Conservation (phyloP, 176 grass and related monocot genomes). For the Carex kokanica region DNA sequence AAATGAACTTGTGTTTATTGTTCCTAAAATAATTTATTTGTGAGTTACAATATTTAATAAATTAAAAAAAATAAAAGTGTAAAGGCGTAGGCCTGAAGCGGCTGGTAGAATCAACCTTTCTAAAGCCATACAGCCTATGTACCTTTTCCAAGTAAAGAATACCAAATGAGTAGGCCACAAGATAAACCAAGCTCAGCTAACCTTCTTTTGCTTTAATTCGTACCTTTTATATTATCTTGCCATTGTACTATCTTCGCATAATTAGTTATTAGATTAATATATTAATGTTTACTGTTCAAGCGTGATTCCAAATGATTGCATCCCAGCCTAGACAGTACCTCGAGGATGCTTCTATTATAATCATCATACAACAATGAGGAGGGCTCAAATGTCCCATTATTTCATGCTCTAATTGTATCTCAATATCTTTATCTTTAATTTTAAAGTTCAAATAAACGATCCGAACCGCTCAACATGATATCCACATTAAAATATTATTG, state of each 20-base stretch:
- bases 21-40: background rate
- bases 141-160: conserved; percentile 14
- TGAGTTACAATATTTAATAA: background rate
- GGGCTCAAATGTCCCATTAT: too few species aligned
- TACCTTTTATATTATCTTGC: background rate
- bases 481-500: too few species aligned
- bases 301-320: conserved; percentile 4
- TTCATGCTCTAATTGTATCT: too few species aligned
- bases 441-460: too few species aligned
- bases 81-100: background rate
- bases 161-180: conserved; percentile 23
- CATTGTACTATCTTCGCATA: too few species aligned
- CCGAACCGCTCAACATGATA: too few species aligned
- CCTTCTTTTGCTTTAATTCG: conserved; percentile 11
- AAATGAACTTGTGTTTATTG: background rate
- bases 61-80: background rate
- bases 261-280: background rate
- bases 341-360: conserved; percentile 12
- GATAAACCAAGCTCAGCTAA: conserved; percentile 6
- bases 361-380: background rate
- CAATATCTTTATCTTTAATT: too few species aligned
- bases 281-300: background rate
- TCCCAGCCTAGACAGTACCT: background rate
- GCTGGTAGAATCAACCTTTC: conserved; percentile 26
- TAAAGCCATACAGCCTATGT: background rate